Percentiles rank a stretch among this genome's conserved stretches.
Evolutionary conservation across 106 monocot species (phyloP).

Genomic region (Allium sativum): DNA sequence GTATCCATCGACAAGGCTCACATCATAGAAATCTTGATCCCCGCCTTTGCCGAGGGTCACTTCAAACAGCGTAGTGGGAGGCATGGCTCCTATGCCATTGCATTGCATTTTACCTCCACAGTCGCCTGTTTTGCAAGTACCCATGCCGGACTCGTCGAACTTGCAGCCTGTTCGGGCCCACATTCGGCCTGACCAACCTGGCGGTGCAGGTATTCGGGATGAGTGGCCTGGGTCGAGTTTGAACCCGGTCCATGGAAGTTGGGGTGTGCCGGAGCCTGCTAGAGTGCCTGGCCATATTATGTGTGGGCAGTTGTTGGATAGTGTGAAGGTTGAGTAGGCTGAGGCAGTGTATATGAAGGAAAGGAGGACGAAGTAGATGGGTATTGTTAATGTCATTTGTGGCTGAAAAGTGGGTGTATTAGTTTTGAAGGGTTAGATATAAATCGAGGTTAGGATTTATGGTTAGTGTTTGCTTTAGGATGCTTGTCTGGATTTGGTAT

Average conservation of each 20-base stretch:
- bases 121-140: constrained; percentile 69
- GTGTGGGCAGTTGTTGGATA: constrained; percentile 60
- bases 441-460: no score
- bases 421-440: no score
- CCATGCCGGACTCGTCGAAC: constrained; percentile 37
- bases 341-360: no score
- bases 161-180: constrained; percentile 72
- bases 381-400: no score
- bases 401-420: no score
- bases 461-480: no score
- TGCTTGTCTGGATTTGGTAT: no score
- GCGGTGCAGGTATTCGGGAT: constrained; percentile 26
- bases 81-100: constrained; percentile 43
- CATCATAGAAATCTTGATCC: constrained; percentile 42
- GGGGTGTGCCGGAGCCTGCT: constrained; percentile 65
- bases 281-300: constrained; percentile 69
- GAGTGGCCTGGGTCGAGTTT: constrained; percentile 41
- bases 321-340: constrained; percentile 33
- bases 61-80: constrained; percentile 68
- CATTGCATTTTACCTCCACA: constrained; percentile 67
- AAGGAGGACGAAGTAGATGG: no score
- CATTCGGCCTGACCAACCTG: constrained; percentile 73
- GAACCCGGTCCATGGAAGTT: constrained; percentile 62
- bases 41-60: constrained; percentile 42
- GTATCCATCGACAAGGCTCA: constrained; percentile 60